Base-by-base conservation (phyloP, 148 eudicot genomes). In the Nepenthes gracilis region DNA sequence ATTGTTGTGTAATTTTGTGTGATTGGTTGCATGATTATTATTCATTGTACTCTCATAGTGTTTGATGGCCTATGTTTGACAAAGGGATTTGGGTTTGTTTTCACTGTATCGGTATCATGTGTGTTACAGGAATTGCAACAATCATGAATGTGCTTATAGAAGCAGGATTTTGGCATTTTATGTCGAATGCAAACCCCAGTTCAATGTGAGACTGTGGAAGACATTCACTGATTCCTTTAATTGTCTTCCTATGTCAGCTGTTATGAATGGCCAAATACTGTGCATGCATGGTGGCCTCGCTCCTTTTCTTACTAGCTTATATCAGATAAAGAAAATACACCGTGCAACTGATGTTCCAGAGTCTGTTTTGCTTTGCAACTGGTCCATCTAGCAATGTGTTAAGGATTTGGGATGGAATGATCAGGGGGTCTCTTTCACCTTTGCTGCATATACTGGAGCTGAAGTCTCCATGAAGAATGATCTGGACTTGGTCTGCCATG, bases 241-340 rank as follows among this genome's bases (percentile, higher is more conserved):
- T 67, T 85, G 91, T 64, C 85, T 85, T 54, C 92, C 92, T 59
- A 83, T 82, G 47, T 81, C 91, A 75, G 87, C 91, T 58, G 80
- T 85, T 47, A 80, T 85, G 48, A 85, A 80, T 60, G 92, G 82
- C 72, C 82, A 82, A 71, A 80, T 85, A 55, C 68, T 85, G 43
- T 85, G 92, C 74, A 76, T 85, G 87, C 92, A 85, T 65, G 92
- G 92, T 45, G 92, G 92, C 63, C 81, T 85, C 43, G 82, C 91
- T 33, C 91, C 91, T 43, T 87, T 82, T 38, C 70, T 85, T 64
- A 57, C 59, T 58, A 74, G 61, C 55, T 72, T 82, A 55, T 83
- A 85, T 61, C 80, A 82, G 68, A 83, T 85, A 67, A 78, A 82
- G 74, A 78, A 72, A 62, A 51, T 85, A 53, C 1, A 72, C 2